Conservation (phyloP, 108 stramenopile genomes). For the Epithemia pelagica region DNA sequence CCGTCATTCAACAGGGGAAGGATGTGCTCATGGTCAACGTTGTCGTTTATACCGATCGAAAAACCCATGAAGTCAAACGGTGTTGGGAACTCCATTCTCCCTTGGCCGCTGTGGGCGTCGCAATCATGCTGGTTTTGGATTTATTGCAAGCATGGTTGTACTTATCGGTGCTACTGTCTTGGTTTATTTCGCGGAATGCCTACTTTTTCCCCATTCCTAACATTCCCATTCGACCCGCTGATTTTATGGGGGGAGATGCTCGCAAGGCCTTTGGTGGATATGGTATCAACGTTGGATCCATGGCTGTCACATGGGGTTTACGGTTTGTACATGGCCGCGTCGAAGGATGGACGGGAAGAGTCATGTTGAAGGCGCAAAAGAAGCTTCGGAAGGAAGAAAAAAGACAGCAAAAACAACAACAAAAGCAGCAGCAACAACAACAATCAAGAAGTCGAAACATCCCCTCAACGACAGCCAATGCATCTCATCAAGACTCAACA, state of each 20-base stretch:
- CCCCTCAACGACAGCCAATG: too few species aligned
- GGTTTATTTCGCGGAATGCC: slow-evolving; percentile 55
- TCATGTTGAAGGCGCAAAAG: slow-evolving; percentile 49
- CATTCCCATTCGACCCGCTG: slow-evolving; percentile 60
- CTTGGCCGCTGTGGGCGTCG: slow-evolving; percentile 49
- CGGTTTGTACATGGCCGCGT: slow-evolving; percentile 52
- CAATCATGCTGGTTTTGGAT: slow-evolving; percentile 61
- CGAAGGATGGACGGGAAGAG: slow-evolving; percentile 58
- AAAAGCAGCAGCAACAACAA: slow-evolving; percentile 17
- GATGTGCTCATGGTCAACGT: slow-evolving; percentile 73
- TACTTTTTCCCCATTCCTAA: slow-evolving; percentile 77
- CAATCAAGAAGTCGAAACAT: slow-evolving; percentile 14
- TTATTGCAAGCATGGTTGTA: slow-evolving; percentile 66
- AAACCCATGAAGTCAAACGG: slow-evolving; percentile 48
- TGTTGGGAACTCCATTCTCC: slow-evolving; percentile 52
- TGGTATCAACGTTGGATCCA: slow-evolving; percentile 82
- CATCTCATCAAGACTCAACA: not conserved
- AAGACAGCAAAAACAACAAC: slow-evolving; percentile 22
- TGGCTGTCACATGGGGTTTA: slow-evolving; percentile 72
- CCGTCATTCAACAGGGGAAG: slow-evolving; percentile 44
- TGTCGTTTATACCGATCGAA: slow-evolving; percentile 72
- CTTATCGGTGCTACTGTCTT: slow-evolving; percentile 59
- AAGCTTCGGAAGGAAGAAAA: slow-evolving; percentile 22
- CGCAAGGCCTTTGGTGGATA: slow-evolving; percentile 39
- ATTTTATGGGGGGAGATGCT: slow-evolving; percentile 60